Base-by-base conservation (phyloP, 768 basidiomycete species). In the Tylopilus rubrobrunneus region DNA sequence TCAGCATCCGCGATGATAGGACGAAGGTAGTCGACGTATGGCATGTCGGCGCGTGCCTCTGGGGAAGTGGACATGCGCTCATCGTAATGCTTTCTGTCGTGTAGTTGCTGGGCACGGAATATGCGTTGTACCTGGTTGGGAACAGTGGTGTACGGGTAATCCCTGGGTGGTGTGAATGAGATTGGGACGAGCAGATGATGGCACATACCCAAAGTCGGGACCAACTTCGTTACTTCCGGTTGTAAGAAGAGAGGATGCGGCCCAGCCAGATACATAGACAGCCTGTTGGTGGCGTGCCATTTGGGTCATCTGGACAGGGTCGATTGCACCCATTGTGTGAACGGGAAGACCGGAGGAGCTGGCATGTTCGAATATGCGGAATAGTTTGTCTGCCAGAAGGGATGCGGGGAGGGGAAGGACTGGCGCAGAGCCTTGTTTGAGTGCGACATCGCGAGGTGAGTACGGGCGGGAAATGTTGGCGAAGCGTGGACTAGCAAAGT, bases 1-100 rank as follows among this genome's bases (percentile, higher is more conserved):
- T 96, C 94, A 25, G 85, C 94, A 66, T 97, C 94, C 12, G 94
- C 94, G 59, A 98, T 87, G 60, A 98, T 95, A 27, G 94, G 94
- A 48, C 91, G 79, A 42, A 97, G 75, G 67, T 95, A 96, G 67
- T 96, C 93, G 39, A 91, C 74, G 64, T 87, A 89, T 45, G 86
- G 82, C 78, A 89, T 78, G 55, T 84, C 84, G 28, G 77, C 78
- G 47, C 89, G 78, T 56, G 81, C 77, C 58, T 86, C 86, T 5
- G 78, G 73, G 27, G 84, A 76, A 37, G 81, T 76, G 15, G 79
- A 76, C 72, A 91, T 76, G 31, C 92, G 83, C 62, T 92, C 91
- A 62, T 95, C 91, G 63, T 90, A 93, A 63, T 94, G 88, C 65
- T 95, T 96, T 72, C 84, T 86, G 74, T 97, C 93, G 66, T 97